These are phyloP conservation scores for Boletus reticulatus DNA, from an alignment of 768 basidiomycete species.

Conservation along the genomic window DNA sequence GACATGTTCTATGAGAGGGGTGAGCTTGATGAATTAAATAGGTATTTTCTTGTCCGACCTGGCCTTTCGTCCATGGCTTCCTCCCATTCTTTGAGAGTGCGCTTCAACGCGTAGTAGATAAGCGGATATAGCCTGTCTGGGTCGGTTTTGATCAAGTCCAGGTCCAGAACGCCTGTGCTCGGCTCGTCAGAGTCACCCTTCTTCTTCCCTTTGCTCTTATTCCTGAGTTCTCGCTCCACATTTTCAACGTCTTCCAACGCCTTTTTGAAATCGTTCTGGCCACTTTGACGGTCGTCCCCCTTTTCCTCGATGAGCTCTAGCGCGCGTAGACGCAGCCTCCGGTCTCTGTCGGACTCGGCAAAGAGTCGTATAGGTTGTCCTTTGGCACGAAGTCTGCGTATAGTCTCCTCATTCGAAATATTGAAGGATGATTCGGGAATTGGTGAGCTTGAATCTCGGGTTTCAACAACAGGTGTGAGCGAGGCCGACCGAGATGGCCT, in stretches of 20 bases:
- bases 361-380: conserved; percentile 95
- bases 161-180: conserved; percentile 63
- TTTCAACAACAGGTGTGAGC: conserved; percentile 35
- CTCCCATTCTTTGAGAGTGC: conserved; percentile 93
- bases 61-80: conserved; percentile 93
- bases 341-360: conserved; percentile 93
- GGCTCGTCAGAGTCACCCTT: conserved; percentile 55
- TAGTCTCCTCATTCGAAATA: conserved; percentile 89
- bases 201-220: conserved; percentile 56
- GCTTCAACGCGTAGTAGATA: conserved; percentile 94
- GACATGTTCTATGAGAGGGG: conserved; percentile 57
- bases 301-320: conserved; percentile 95
- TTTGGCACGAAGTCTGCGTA: conserved; percentile 84
- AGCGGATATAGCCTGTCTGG: conserved; percentile 95
- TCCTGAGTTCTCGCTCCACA: conserved; percentile 63
- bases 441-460: conserved; percentile 40
- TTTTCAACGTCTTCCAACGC: conserved; percentile 86
- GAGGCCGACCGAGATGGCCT: conserved; percentile 37
- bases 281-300: conserved; percentile 72
- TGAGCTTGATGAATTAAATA: background rate
- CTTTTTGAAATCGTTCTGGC: conserved; percentile 95
- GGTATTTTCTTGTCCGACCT: conserved; percentile 44
- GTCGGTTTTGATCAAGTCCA: conserved; percentile 81
- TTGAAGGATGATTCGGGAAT: conserved; percentile 58
- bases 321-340: conserved; percentile 84